Evolutionary conservation across 1,284 basidiomycete species (phyloP).

Genomic region (Melampsora americana): DNA sequence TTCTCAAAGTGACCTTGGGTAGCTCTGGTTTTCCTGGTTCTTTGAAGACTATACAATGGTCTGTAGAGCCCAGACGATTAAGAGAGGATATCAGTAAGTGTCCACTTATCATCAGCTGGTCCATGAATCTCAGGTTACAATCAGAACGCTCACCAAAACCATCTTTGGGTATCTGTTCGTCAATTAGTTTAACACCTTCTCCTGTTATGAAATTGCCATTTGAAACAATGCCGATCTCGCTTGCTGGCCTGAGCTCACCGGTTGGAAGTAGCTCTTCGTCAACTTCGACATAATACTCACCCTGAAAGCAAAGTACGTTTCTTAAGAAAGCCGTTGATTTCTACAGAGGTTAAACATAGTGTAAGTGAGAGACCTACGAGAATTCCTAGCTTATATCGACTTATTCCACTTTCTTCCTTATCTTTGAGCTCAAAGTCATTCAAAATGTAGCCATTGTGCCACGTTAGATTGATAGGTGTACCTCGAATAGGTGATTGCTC

Average conservation of each 20-base stretch:
- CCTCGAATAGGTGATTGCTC: not conserved
- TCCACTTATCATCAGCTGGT: not conserved
- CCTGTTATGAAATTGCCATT: not conserved
- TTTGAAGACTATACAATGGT: conserved; percentile 37
- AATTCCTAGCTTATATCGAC: conserved; percentile 29
- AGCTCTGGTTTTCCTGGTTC: not conserved
- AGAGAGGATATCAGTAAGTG: not conserved
- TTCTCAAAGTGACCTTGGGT: conserved; percentile 19
- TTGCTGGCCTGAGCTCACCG: conserved; percentile 15
- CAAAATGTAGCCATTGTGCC: conserved; percentile 35
- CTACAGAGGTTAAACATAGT: not conserved
- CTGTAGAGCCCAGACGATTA: not conserved
- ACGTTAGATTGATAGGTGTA: conserved; percentile 43
- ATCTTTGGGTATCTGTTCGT: conserved; percentile 13
- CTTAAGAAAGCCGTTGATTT: no score
- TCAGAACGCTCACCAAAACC: conserved; percentile 21
- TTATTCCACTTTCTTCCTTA: conserved; percentile 14
- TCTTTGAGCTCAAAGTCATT: conserved; percentile 6
- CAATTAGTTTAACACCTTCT: conserved; percentile 5
- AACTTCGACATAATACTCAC: conserved; percentile 15
- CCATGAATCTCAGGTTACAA: not conserved
- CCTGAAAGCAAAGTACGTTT: not conserved
- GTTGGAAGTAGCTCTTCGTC: conserved; percentile 18
- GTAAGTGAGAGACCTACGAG: conserved; percentile 4
- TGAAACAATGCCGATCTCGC: conserved; percentile 16